Base-by-base conservation (phyloP, 2,329 filamentous ascomycete species). In the Cryoendolithus antarcticus region DNA sequence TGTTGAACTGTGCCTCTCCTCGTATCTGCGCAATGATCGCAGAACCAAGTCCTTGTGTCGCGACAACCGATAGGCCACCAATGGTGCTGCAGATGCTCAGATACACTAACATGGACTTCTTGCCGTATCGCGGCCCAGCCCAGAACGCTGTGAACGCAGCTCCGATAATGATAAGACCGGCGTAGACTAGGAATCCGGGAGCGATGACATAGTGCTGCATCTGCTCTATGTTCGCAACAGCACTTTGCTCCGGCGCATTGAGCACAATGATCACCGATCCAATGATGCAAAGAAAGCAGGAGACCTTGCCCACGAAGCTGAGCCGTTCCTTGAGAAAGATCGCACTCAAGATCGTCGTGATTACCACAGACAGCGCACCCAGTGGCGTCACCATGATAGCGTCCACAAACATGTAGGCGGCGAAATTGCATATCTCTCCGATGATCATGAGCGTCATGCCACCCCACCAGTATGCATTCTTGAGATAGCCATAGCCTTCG, bases 391-490 rank as follows among this genome's bases (percentile, higher is more conserved):
- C 89, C 47, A 96, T 68, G 51, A 96, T 95, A 44, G 89, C 89
- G 61, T 96, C 91, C 46, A 91, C 91, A 54, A 96, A 96, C 41
- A 86, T 85, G 58, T 96, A 96, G 38, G 91, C 91, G 58, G 89
- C 85, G 59, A 96, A 93, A 64, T 98, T 98, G 74, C 86, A 93
- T 41, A 94, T 76, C 63, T 98, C 91, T 51, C 91, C 91, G 32
- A 96, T 54, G 51, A 96, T 94, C 91, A 98, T 96, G 43, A 96
- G 71, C 0, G 69, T 86, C 91, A 98, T 96, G 51, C 91, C 91
- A 1, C 68, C 62, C 91, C 91, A 98, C 91, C 91, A 98, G 67
- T 75, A 94, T 12, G 70, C 70, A 55, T 96, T 96, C 66, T 93
- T 94, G 52, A 98, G 75, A 60, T 96, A 98, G 45, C 89, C 88